Evolutionary conservation across 2,329 filamentous ascomycete genomes (phyloP).

Genomic region (Fusarium secorum): DNA sequence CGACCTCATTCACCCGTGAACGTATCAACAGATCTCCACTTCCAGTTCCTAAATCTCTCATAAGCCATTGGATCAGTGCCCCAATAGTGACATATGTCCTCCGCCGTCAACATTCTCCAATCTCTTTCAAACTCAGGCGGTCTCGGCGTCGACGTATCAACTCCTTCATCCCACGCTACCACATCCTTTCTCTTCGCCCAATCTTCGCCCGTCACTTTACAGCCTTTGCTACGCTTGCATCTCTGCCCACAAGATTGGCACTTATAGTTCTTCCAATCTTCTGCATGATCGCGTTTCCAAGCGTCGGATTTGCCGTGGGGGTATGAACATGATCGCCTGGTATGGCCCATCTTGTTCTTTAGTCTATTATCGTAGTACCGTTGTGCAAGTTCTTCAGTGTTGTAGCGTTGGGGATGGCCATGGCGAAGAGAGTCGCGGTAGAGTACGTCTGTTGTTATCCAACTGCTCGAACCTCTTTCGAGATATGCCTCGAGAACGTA

Average conservation of each 20-base stretch:
- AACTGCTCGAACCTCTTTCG: not conserved
- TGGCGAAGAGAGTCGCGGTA: constrained; percentile 7
- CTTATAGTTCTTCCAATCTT: not conserved
- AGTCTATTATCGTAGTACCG: not conserved
- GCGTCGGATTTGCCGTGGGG: not conserved
- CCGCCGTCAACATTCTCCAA: not conserved
- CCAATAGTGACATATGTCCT: not conserved
- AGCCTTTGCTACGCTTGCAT: not conserved
- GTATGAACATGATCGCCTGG: not conserved
- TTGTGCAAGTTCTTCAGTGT: not conserved
- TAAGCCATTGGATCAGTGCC: not conserved
- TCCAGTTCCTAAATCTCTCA: not conserved
- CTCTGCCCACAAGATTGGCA: not conserved
- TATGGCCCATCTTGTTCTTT: not conserved
- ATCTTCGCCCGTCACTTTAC: not conserved
- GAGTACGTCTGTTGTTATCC: not conserved
- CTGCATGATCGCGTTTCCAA: not conserved
- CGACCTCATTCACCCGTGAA: not conserved
- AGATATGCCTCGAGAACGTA: constrained; percentile 1
- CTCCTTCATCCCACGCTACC: not conserved
- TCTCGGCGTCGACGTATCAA: not conserved
- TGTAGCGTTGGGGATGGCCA: not conserved
- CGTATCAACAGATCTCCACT: constrained; percentile 6
- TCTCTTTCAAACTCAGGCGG: constrained; percentile 9
- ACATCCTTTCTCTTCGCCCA: not conserved